A percentile compares a stretch with the other conserved stretches of the same genome.
phyloP scores from a whole-genome alignment of 768 basidiomycete species.

The Hysterangium stoloniferum region DNA sequence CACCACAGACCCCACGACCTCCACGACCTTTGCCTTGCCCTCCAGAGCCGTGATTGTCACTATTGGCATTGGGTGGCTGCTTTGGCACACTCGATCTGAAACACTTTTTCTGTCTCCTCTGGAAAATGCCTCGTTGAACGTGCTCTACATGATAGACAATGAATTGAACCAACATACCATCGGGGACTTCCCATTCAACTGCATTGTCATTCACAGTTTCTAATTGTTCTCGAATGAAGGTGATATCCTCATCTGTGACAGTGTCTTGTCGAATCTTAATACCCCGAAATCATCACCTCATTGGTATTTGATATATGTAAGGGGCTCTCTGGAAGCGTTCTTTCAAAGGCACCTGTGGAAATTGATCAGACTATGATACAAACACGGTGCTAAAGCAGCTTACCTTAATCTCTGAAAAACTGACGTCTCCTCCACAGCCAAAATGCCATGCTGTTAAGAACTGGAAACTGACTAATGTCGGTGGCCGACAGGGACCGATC shows the following conservation, averaged over 20 bases:
- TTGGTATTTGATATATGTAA: slow-evolving; percentile 40
- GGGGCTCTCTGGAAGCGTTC: slow-evolving; percentile 40
- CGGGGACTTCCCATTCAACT: slow-evolving; percentile 56
- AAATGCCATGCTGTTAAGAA: too few species aligned
- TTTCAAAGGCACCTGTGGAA: slow-evolving; percentile 37
- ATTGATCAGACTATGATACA: too few species aligned
- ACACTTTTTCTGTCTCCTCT: slow-evolving; percentile 68
- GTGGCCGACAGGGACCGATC: too few species aligned
- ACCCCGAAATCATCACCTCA: slow-evolving; percentile 40
- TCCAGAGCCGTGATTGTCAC: slow-evolving; percentile 38
- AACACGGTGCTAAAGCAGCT: too few species aligned
- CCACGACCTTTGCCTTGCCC: slow-evolving; percentile 35
- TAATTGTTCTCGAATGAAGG: slow-evolving; percentile 57
- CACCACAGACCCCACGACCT: slow-evolving; percentile 27
- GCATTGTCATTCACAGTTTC: slow-evolving; percentile 57
- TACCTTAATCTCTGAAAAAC: too few species aligned
- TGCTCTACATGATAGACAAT: not conserved
- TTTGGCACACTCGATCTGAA: slow-evolving; percentile 69
- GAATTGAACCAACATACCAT: slow-evolving; percentile 34
- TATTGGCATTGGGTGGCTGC: slow-evolving; percentile 51
- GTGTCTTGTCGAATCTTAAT: slow-evolving; percentile 50
- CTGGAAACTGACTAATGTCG: too few species aligned
- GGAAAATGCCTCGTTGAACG: too few species aligned
- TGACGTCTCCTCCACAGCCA: too few species aligned
- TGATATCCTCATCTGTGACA: slow-evolving; percentile 68